A percentile compares a stretch with the other conserved stretches of the same genome.
Evolutionary conservation across 139 green algal species (phyloP).

Genomic region (Tetradesmus lagerheimii): DNA sequence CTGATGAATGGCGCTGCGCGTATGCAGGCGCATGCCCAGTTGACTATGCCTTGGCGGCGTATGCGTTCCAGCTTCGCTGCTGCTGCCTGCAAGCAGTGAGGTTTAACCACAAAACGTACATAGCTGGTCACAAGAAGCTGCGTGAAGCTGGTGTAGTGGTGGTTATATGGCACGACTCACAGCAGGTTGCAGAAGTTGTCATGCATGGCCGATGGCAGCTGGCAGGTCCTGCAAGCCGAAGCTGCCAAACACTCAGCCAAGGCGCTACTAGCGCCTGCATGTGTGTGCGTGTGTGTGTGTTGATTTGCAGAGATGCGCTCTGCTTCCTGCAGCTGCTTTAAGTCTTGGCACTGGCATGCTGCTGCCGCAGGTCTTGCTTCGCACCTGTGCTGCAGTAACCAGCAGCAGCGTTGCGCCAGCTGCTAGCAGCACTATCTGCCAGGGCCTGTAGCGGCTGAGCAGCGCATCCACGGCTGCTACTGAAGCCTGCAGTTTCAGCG

Average conservation of each 20-base stretch:
- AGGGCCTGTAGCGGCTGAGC: background rate
- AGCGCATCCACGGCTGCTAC: background rate
- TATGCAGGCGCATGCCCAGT: constrained; percentile 1
- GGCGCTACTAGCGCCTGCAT: background rate
- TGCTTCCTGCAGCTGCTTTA: too few species aligned
- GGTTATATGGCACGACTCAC: too few species aligned
- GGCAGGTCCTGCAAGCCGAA: too few species aligned
- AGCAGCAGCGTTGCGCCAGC: background rate
- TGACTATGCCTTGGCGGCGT: background rate
- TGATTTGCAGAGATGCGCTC: too few species aligned
- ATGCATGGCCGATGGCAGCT: too few species aligned
- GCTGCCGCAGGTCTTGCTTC: too few species aligned
- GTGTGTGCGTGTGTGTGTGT: too few species aligned
- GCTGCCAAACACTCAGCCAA: too few species aligned
- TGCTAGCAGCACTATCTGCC: constrained; percentile 23
- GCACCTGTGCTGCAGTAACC: background rate
- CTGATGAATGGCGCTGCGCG: background rate
- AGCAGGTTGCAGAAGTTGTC: too few species aligned
- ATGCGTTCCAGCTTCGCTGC: background rate
- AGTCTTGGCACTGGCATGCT: background rate
- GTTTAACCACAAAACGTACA: too few species aligned
- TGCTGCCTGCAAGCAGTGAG: background rate
- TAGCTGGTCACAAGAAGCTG: background rate
- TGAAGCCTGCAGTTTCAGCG: background rate
- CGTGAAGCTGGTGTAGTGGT: too few species aligned